Conservation (phyloP, 1,284 basidiomycete genomes). For the Pascua sp. region DNA sequence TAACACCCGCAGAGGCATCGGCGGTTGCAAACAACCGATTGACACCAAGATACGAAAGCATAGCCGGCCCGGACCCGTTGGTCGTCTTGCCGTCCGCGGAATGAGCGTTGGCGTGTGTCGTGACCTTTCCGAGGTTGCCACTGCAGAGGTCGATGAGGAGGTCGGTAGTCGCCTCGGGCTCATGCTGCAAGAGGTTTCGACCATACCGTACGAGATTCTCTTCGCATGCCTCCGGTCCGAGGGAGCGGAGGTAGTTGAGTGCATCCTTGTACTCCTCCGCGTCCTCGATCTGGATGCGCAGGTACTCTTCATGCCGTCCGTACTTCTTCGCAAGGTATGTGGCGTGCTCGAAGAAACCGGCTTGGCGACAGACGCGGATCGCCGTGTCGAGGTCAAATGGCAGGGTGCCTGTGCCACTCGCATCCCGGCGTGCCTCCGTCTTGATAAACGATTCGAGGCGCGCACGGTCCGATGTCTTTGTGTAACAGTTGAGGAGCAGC, state of each 20-base stretch:
- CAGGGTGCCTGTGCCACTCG: conserved; percentile 61
- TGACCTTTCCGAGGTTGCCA: conserved; percentile 52
- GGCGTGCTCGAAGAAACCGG: conserved; percentile 92
- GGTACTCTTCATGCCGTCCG: conserved; percentile 83
- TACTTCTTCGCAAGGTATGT: conserved; percentile 91
- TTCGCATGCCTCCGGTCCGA: conserved; percentile 70
- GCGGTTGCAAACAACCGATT: conserved; percentile 52
- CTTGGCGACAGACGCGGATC: conserved; percentile 92
- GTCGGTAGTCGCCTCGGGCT: conserved; percentile 83
- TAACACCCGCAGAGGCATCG: not conserved
- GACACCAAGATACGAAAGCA: conserved; percentile 72
- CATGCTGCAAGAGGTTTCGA: conserved; percentile 71
- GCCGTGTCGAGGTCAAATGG: conserved; percentile 97
- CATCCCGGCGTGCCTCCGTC: conserved; percentile 60
- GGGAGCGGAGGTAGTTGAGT: conserved; percentile 68
- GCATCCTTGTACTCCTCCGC: conserved; percentile 78
- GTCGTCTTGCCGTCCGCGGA: conserved; percentile 22
- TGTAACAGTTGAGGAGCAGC: conserved; percentile 90
- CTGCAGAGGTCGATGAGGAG: conserved; percentile 90
- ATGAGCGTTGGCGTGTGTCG: conserved; percentile 24
- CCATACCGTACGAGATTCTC: conserved; percentile 80
- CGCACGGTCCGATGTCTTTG: conserved; percentile 87
- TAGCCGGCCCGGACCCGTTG: conserved; percentile 56
- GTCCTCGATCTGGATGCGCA: conserved; percentile 93
- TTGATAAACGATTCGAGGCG: conserved; percentile 90